phyloP scores from a whole-genome alignment of 805 yeast species.

The Myxozyma vanderwaltii region DNA sequence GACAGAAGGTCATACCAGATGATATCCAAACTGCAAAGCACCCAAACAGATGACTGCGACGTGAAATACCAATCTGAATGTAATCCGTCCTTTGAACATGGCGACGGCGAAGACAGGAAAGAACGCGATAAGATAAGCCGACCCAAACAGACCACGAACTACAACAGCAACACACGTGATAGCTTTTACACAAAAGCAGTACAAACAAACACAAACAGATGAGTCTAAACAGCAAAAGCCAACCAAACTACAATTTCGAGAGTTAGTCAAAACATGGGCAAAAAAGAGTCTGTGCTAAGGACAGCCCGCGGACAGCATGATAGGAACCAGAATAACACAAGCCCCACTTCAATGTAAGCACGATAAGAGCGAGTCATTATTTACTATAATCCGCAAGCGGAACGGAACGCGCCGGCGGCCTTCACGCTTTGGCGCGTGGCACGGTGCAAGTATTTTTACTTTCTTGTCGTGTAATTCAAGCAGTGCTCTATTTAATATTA shows the following conservation, averaged over 20 bases:
- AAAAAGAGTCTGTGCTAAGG: no score
- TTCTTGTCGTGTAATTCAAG: no score
- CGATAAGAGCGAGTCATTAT: neutral
- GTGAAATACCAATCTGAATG: slow-evolving; percentile 27
- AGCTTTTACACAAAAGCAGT: neutral
- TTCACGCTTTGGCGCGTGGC: neutral
- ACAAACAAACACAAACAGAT: neutral
- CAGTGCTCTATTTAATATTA: no score
- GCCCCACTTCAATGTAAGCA: slow-evolving; percentile 1
- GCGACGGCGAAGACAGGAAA: neutral
- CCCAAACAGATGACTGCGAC: slow-evolving; percentile 66
- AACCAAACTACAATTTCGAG: no score
- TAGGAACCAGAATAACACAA: neutral
- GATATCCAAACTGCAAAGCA: slow-evolving; percentile 89
- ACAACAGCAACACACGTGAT: neutral
- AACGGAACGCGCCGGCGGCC: slow-evolving; percentile 2
- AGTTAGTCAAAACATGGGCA: no score
- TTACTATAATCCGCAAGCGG: neutral
- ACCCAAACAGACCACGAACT: no score
- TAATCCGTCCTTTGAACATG: slow-evolving; percentile 8
- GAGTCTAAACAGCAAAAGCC: no score
- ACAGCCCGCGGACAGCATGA: neutral
- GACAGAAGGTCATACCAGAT: slow-evolving; percentile 52
- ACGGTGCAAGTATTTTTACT: no score
- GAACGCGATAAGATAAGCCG: neutral